Evolutionary conservation across 139 green algal genomes (phyloP).

Genomic region (Chlorella sorokiniana): DNA sequence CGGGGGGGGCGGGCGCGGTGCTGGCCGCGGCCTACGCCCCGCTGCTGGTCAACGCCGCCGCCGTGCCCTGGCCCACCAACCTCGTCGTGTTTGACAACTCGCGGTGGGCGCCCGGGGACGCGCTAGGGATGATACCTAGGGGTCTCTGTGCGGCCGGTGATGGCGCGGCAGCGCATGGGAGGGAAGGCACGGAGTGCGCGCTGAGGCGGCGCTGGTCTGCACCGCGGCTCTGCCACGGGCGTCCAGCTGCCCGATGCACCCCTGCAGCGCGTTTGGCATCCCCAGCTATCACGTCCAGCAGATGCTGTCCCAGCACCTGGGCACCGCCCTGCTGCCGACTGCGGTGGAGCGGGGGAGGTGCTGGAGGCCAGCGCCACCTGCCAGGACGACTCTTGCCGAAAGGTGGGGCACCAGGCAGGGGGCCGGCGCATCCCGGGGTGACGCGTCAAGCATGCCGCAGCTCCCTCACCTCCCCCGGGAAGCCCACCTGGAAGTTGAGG

Average conservation of each 20-base stretch:
- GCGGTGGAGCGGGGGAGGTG: not conserved
- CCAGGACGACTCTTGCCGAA: slow-evolving; percentile 40
- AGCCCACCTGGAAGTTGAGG: no score
- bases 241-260: not conserved
- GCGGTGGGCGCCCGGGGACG: no score
- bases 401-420: not conserved
- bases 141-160: no score
- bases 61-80: slow-evolving; percentile 50
- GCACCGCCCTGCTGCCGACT: not conserved
- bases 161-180: no score
- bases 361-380: slow-evolving; percentile 44
- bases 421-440: no score
- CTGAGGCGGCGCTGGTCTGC: not conserved
- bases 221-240: not conserved
- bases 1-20: slow-evolving; percentile 27
- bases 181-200: no score
- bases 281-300: slow-evolving; percentile 57
- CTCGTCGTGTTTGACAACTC: slow-evolving; percentile 40
- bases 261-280: slow-evolving; percentile 41
- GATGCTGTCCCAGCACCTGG: slow-evolving; percentile 44
- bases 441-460: not conserved
- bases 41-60: slow-evolving; percentile 58
- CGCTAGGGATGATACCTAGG: no score
- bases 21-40: slow-evolving; percentile 65
- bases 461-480: no score